Conservation (phyloP, 2,329 filamentous ascomycete species). For the Hypoxylon sp. region DNA sequence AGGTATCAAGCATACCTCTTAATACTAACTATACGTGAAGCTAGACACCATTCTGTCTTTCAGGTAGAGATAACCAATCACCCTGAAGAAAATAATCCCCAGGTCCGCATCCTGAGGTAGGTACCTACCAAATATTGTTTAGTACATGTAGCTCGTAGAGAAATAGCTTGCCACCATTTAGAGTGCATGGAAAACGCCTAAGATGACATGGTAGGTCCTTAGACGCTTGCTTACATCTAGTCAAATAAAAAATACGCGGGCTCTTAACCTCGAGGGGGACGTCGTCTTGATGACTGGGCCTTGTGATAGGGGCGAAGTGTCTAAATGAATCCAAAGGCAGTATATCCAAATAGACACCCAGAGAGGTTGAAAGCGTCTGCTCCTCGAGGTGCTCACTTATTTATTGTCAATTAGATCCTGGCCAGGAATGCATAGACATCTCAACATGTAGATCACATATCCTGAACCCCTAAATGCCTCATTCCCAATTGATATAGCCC, state of each 20-base stretch:
- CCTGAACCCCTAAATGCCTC: constrained; percentile 18
- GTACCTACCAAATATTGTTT: too few relatives aligned
- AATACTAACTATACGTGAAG: constrained; percentile 6
- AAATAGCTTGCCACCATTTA: background rate
- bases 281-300: background rate
- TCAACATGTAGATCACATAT: constrained; percentile 30
- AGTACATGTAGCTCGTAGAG: too few relatives aligned
- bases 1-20: constrained; percentile 1
- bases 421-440: constrained; percentile 28
- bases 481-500: constrained; percentile 13
- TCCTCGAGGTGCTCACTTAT: constrained; percentile 34
- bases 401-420: constrained; percentile 39
- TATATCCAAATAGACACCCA: background rate
- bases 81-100: too few relatives aligned
- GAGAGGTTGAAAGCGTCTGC: constrained; percentile 5
- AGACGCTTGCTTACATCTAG: background rate
- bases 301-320: background rate
- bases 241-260: background rate
- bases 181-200: background rate
- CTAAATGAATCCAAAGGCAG: constrained; percentile 13
- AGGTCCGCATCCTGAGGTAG: too few relatives aligned
- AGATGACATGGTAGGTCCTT: background rate
- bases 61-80: too few relatives aligned
- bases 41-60: background rate
- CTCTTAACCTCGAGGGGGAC: background rate